Conservation (phyloP, 805 yeast genomes). For the Candida glaebosa region DNA sequence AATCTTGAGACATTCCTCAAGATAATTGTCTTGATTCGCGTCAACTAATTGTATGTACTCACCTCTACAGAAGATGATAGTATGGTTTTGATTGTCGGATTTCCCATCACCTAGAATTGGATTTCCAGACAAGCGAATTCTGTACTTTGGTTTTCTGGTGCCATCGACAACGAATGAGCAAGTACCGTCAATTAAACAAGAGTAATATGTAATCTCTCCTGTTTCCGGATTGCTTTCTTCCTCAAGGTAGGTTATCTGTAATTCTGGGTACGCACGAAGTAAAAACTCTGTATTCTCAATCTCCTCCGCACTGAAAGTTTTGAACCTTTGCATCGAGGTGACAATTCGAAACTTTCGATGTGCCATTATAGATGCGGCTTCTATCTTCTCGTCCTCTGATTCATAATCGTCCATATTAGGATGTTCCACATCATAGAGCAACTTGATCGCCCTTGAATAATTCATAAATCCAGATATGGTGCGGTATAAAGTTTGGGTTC, state of each 20-base stretch:
- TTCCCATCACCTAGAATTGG: slow-evolving; percentile 88
- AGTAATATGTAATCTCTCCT: slow-evolving; percentile 68
- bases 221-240: slow-evolving; percentile 83
- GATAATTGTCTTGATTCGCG: slow-evolving; percentile 83
- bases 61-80: slow-evolving; percentile 77
- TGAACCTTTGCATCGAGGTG: slow-evolving; percentile 83
- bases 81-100: slow-evolving; percentile 83
- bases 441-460: slow-evolving; percentile 92
- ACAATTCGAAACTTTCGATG: slow-evolving; percentile 77
- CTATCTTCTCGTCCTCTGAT: slow-evolving; percentile 34
- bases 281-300: slow-evolving; percentile 77
- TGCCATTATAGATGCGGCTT: slow-evolving; percentile 60
- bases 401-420: slow-evolving; percentile 53
- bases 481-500: slow-evolving; percentile 95
- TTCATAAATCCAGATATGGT: slow-evolving; percentile 99
- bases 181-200: slow-evolving; percentile 78
- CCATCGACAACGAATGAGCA: slow-evolving; percentile 62
- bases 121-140: slow-evolving; percentile 76
- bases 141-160: slow-evolving; percentile 43
- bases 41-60: slow-evolving; percentile 81
- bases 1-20: slow-evolving; percentile 81
- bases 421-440: slow-evolving; percentile 85
- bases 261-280: slow-evolving; percentile 78
- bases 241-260: slow-evolving; percentile 89
- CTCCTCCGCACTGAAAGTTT: slow-evolving; percentile 69